These are phyloP conservation scores for Paradendryphiella salina DNA, from an alignment of 2,329 filamentous ascomycete species.

Conservation along the genomic window DNA sequence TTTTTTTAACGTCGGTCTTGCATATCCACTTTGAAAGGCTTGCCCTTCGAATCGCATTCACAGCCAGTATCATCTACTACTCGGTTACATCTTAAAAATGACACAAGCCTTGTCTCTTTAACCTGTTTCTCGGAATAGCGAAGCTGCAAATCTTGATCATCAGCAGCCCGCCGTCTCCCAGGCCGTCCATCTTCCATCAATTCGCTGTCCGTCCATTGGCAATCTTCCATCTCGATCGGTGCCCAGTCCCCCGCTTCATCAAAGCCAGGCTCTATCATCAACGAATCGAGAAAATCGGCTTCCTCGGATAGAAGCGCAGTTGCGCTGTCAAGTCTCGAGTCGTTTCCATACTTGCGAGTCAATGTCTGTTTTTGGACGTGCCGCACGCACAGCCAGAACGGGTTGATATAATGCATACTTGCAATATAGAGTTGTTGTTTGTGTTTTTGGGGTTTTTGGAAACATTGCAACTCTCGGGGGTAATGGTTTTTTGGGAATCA, in stretches of 20 bases:
- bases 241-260: neutral
- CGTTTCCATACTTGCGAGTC: no score
- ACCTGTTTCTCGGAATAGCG: neutral
- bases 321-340: neutral
- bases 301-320: neutral
- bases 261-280: neutral
- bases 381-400: no score
- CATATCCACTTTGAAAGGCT: no score
- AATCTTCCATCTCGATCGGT: neutral
- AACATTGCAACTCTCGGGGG: no score
- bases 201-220: neutral
- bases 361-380: no score
- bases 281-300: neutral
- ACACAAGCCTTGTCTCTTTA: neutral
- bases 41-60: no score
- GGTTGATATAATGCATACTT: no score
- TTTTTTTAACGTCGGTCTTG: no score
- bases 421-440: no score
- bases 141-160: neutral
- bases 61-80: no score
- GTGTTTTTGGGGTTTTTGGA: no score
- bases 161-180: neutral
- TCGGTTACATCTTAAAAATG: neutral
- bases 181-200: constrained; percentile 2
- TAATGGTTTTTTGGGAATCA: no score